Percentiles rank a stretch among this genome's conserved stretches.
phyloP scores from a whole-genome alignment of 176 grass and related monocot species.

The Tuctoria greenei region DNA sequence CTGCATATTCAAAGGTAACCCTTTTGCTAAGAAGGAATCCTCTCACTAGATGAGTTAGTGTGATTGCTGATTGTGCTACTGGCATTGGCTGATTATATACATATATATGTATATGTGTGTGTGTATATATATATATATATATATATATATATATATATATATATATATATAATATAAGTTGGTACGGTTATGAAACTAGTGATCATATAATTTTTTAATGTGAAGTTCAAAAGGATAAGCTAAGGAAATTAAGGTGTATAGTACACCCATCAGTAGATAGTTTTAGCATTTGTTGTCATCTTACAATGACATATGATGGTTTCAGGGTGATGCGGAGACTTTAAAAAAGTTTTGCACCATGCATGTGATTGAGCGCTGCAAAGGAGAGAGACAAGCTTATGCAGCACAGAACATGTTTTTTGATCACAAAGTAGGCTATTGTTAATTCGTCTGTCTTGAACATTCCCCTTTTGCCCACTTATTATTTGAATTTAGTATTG shows the following conservation, averaged over 20 bases:
- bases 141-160: background rate
- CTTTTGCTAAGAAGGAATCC: conserved; percentile 1
- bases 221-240: background rate
- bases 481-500: background rate
- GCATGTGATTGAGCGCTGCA: conserved; percentile 92
- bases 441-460: conserved; percentile 2
- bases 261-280: background rate
- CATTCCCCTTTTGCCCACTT: background rate
- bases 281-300: background rate
- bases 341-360: conserved; percentile 87
- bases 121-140: background rate
- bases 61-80: conserved; percentile 21
- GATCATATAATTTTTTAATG: background rate
- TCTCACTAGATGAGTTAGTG: background rate
- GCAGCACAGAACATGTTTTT: conserved; percentile 86
- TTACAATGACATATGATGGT: conserved; percentile 26
- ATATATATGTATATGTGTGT: no score
- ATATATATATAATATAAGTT: background rate
- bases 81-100: background rate
- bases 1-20: conserved; percentile 81
- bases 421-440: conserved; percentile 75
- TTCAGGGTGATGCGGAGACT: conserved; percentile 51
- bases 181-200: background rate
- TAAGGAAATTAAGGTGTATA: conserved; percentile 5
- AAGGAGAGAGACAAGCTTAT: conserved; percentile 84